Conservation (phyloP, 208 protist genomes). For the Leishmania lainsoni region DNA sequence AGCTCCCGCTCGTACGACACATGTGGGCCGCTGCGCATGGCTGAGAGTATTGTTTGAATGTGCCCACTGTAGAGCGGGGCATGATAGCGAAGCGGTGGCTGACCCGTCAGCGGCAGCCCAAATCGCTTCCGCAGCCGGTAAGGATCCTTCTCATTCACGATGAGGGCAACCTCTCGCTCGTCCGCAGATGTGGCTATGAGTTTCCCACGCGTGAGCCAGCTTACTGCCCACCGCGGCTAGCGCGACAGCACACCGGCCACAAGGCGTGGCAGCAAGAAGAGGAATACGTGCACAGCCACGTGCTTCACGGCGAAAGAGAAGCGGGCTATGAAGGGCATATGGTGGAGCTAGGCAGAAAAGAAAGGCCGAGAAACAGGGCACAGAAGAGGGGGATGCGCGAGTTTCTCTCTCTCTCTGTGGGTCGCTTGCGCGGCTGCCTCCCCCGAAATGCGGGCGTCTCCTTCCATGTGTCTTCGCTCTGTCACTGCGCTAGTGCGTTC, state of each 20-base stretch:
- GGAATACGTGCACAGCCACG: constrained; percentile 31
- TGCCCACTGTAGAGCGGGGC: constrained; percentile 59
- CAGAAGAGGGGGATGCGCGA: neutral
- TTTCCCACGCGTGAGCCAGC: constrained; percentile 9
- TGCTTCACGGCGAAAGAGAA: constrained; percentile 35
- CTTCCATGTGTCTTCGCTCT: neutral
- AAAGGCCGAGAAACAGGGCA: neutral
- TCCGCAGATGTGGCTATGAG: neutral
- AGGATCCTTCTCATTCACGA: constrained; percentile 6
- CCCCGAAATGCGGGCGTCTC: no score
- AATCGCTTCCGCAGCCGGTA: constrained; percentile 29
- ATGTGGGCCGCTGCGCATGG: constrained; percentile 21
- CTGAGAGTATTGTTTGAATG: constrained; percentile 47
- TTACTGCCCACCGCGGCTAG: constrained; percentile 20
- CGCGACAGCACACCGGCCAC: constrained; percentile 16
- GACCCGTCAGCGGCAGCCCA: constrained; percentile 13
- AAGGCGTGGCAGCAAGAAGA: constrained; percentile 35
- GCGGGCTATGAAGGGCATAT: constrained; percentile 5
- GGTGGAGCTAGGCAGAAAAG: neutral
- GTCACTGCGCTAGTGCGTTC: neutral
- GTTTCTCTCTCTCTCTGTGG: neutral
- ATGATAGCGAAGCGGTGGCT: constrained; percentile 32
- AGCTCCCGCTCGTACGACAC: constrained; percentile 43
- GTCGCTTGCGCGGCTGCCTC: neutral
- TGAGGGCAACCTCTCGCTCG: constrained; percentile 31